Percentiles rank a stretch among this genome's conserved stretches.
Evolutionary conservation across 257 asterid genomes (phyloP).

Genomic region (Ballota nigra): DNA sequence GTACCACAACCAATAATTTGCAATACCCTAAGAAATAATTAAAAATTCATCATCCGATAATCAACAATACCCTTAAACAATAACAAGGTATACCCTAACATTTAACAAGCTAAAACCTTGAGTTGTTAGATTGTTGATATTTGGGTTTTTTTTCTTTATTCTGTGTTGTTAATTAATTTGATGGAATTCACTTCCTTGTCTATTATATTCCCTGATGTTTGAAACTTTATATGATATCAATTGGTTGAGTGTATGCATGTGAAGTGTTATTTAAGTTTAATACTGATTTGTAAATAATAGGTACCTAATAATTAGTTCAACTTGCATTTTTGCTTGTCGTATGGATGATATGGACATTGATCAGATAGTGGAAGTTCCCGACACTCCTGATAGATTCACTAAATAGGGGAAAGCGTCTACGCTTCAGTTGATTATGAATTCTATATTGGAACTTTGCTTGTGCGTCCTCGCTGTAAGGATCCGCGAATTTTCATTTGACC

Average conservation of each 20-base stretch:
- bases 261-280: not conserved
- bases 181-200: constrained; percentile 1
- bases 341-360: constrained; percentile 67
- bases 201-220: constrained; percentile 17
- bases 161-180: not conserved
- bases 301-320: constrained; percentile 8
- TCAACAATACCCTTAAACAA: too few relatives aligned
- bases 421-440: too few relatives aligned
- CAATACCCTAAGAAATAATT: too few relatives aligned
- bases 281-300: not conserved
- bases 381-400: constrained; percentile 68
- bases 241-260: not conserved
- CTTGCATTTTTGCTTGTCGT: constrained; percentile 18
- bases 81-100: too few relatives aligned
- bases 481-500: too few relatives aligned
- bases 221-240: not conserved
- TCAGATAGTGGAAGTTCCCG: constrained; percentile 57
- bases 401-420: constrained; percentile 25
- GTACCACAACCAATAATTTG: too few relatives aligned
- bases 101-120: too few relatives aligned
- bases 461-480: too few relatives aligned
- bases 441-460: too few relatives aligned
- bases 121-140: too few relatives aligned
- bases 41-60: too few relatives aligned
- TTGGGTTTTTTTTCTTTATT: too few relatives aligned